These are phyloP conservation scores for Murraya koenigii DNA, from an alignment of 345 rosid genomes.

Conservation along the genomic window DNA sequence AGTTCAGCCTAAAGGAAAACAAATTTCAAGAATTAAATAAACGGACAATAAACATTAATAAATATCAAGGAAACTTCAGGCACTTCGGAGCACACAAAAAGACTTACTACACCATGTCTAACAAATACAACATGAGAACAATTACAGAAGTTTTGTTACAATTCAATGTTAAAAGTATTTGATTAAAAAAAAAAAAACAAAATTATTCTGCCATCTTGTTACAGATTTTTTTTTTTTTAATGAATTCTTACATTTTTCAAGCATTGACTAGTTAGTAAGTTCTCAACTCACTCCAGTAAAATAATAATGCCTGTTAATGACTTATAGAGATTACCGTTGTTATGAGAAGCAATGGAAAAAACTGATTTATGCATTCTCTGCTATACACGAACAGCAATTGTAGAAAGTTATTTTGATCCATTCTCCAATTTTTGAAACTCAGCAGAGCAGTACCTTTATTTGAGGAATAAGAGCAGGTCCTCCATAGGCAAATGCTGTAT, in stretches of 20 bases:
- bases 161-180: background rate
- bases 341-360: too few relatives aligned
- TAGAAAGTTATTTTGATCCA: background rate
- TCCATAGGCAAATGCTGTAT: conserved; percentile 89
- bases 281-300: background rate
- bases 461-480: conserved; percentile 96
- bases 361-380: background rate
- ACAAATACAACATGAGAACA: too few relatives aligned
- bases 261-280: background rate
- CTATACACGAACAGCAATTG: background rate
- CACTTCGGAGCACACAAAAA: too few relatives aligned
- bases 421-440: background rate
- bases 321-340: background rate
- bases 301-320: background rate
- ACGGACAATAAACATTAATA: background rate
- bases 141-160: too few relatives aligned
- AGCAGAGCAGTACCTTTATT: conserved; percentile 57
- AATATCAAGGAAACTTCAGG: background rate
- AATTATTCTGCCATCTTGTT: background rate
- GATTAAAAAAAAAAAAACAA: too few relatives aligned
- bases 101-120: too few relatives aligned
- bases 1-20: conserved; percentile 64
- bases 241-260: background rate
- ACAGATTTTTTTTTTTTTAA: background rate
- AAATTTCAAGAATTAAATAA: background rate